phyloP scores from a whole-genome alignment of 495 filamentous ascomycete genomes.

The Corynascus novoguineensis region DNA sequence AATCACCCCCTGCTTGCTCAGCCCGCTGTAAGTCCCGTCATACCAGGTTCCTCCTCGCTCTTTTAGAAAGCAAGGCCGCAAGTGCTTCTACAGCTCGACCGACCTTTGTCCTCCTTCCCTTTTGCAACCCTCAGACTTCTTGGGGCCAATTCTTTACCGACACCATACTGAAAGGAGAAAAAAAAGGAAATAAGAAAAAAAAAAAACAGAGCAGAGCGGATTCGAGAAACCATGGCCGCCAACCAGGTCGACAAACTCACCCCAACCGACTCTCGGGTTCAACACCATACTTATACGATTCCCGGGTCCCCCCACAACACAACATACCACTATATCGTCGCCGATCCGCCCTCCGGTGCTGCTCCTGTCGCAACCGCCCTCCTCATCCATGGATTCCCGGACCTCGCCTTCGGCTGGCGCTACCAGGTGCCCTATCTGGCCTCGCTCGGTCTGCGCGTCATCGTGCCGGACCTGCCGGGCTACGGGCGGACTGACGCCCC shows the following conservation, averaged over 20 bases:
- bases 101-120: too few species aligned
- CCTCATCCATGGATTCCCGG: slow-evolving; percentile 56
- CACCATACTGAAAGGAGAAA: not conserved
- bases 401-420: slow-evolving; percentile 71
- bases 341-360: slow-evolving; percentile 46
- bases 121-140: too few species aligned
- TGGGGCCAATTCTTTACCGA: too few species aligned
- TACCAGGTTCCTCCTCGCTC: too few species aligned
- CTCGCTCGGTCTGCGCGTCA: slow-evolving; percentile 54
- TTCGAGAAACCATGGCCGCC: not conserved
- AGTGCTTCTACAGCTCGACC: too few species aligned
- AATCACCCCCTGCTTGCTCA: too few species aligned
- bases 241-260: slow-evolving; percentile 51
- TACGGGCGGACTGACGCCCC: slow-evolving; percentile 64
- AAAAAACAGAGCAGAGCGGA: not conserved
- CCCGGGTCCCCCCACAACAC: slow-evolving; percentile 28
- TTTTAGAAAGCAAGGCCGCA: too few species aligned
- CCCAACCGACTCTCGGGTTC: slow-evolving; percentile 58
- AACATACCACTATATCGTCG: slow-evolving; percentile 67
- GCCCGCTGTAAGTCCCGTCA: too few species aligned
- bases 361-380: slow-evolving; percentile 56
- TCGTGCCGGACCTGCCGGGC: slow-evolving; percentile 50
- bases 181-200: too few species aligned
- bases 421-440: slow-evolving; percentile 71
- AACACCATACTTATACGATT: slow-evolving; percentile 54